Evolutionary conservation across 768 basidiomycete species (phyloP).

Genomic region (Sarcodon aspratus): DNA sequence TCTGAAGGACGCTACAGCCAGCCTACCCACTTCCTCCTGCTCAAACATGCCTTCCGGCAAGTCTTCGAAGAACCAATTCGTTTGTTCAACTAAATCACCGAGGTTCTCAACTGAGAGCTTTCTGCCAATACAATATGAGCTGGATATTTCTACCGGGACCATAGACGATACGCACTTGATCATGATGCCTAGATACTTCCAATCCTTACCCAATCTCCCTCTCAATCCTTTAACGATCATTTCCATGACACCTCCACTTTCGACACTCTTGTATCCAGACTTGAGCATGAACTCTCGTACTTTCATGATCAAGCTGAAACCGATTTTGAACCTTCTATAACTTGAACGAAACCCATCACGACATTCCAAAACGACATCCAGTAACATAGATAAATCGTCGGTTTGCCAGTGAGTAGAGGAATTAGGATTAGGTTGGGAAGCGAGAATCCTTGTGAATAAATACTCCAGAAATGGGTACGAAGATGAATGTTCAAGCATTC

Average conservation of each 20-base stretch:
- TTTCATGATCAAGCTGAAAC: conserved; percentile 32
- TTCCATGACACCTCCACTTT: conserved; percentile 17
- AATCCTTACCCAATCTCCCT: conserved; percentile 30
- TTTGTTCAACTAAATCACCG: conserved; percentile 24
- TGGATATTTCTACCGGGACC: background rate
- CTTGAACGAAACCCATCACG: conserved; percentile 22
- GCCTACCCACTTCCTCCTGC: conserved; percentile 20
- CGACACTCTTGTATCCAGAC: conserved; percentile 30
- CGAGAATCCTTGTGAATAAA: conserved; percentile 22
- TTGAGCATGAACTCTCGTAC: conserved; percentile 32
- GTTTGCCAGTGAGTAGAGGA: conserved; percentile 13
- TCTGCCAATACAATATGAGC: conserved; percentile 12
- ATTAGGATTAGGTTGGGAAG: conserved; percentile 7
- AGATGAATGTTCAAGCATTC: conserved; percentile 8
- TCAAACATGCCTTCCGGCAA: conserved; percentile 20
- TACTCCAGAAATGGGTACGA: conserved; percentile 24
- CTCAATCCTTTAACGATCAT: conserved; percentile 34
- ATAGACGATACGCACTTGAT: conserved; percentile 28
- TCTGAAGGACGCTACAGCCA: conserved; percentile 7
- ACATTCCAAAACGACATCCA: conserved; percentile 25
- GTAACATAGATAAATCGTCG: conserved; percentile 17
- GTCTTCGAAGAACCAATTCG: conserved; percentile 27
- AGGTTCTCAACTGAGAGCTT: conserved; percentile 28
- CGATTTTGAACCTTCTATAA: conserved; percentile 28
- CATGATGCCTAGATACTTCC: conserved; percentile 33